Evolutionary conservation across 75 land plant genomes (phyloP), one percentile per base, ranked within the genome.

Genomic region (Cunninghamia lanceolata): DNA sequence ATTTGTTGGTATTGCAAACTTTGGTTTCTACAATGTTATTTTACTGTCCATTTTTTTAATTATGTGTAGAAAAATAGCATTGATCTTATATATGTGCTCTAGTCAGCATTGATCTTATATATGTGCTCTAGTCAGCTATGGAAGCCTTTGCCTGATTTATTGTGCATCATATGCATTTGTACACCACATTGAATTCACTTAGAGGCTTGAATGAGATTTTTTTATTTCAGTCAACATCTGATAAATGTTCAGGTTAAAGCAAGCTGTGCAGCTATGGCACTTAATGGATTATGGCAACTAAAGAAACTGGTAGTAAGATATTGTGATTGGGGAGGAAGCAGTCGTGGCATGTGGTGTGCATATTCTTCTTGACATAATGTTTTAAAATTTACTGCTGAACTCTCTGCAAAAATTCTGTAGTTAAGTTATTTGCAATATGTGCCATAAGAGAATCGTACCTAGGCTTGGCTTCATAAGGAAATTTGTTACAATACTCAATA

Each of bases 201-300:
- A 73, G 75, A 73, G 34, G 2, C 75, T 34, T 73, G 68, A 73
- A 73, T 25, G 34, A 30, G 75, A 9, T 34, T 73, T 9, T n/a
- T 25, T 73, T 73, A 73, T 34, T 32, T 1, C 28, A 8, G 36
- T 73, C 3, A 0, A 32, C 38, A 32, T 32, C 34, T 73, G 14
- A 32, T 32, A 34, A 73, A 73, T 73, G 13, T 73, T 73, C 75
- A 73, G 75, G 84, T 32, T 54, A 83, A 36, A 83, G 63, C 9
- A 83, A 53, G 40, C 9, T 28, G 56, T 83, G 19, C 63, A 54
- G 16, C 40, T 32, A 94, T 95, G 96, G 94, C 96, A 0, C 68
- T 91, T 85, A 85, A 96, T 89, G 97, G 99, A 15, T 91, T 94
- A 3, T 97, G 99, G 99, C 97, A 97, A 83, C 96, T 97, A 45